Base-by-base conservation (phyloP, 192 early-diverging fungal genomes). In the Podila minutissima region DNA sequence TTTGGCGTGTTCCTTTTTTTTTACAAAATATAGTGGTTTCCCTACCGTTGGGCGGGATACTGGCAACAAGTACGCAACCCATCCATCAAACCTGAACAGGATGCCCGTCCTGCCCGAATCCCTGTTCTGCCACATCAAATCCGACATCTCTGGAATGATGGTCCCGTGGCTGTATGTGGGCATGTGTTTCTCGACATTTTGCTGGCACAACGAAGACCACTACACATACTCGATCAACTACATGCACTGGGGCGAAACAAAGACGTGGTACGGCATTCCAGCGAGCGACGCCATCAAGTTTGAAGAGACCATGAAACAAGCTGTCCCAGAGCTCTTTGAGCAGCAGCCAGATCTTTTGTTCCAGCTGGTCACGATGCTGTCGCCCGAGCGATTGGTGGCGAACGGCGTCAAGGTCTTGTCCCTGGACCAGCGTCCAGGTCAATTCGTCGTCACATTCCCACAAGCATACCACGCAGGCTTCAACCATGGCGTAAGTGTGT, bases 191-290 rank as follows among this genome's bases (percentile, higher is more conserved):
- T 93, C 93, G 35, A 94, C 97, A 7, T 99, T 99, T 79, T 98
- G 97, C 82, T 99, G 97, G 97, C 97, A 99, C 72, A 94, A 94
- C 53, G 97, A 99, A 83, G 97, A 99, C 82, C 97, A 98, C 82
- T 97, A 94, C 82, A 97, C 95, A 6, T 98, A 97, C 75, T 96
- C 95, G 24, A 92, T 97, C 87, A 99, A 99, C 85, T 99, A 99
- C 85, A 91, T 92, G 86, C 96, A 98, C 73, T 93, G 89, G 90
- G 97, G 97, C 12, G 97, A 96, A 72, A 95, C 97, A 50, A 99
- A 99, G 86, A 99, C 97, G 0, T 99, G 97, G 97, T 99, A 99
- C 76, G 95, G 95, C 19, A 91, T 99, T 28, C 97, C 97, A 3
- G 93, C 92, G 0, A 84, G 87, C 10, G 87, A 93, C 64, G 95